Percentiles rank a stretch among this genome's conserved stretches.
Conservation (phyloP, 116 monocot genomes). For the Iris pallida region DNA sequence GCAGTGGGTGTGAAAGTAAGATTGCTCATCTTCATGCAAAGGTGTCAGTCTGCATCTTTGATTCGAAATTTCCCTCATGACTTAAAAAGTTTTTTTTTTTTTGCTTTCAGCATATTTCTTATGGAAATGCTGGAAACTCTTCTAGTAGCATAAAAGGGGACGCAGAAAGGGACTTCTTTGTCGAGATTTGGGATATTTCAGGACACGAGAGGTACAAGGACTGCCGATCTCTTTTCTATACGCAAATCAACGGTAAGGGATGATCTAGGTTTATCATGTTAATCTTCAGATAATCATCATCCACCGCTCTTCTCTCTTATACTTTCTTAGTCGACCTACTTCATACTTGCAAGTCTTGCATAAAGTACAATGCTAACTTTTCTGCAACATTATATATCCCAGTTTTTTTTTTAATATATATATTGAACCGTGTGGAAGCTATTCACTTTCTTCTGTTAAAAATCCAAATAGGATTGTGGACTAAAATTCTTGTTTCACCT, state of each 20-base stretch:
- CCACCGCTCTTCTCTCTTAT: too few relatives aligned
- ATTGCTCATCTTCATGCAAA: background rate
- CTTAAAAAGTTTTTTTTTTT: background rate
- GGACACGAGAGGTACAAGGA: conserved; percentile 96
- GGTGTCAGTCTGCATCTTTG: too few relatives aligned
- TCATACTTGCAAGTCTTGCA: too few relatives aligned
- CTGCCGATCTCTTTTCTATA: conserved; percentile 85
- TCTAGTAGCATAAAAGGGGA: conserved; percentile 80
- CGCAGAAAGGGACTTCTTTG: conserved; percentile 83
- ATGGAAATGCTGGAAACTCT: conserved; percentile 76
- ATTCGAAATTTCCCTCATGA: background rate
- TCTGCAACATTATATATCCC: too few relatives aligned
- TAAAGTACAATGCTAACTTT: too few relatives aligned
- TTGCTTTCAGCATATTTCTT: conserved; percentile 67
- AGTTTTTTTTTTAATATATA: too few relatives aligned
- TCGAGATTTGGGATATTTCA: conserved; percentile 95
- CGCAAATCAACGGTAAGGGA: conserved; percentile 82
- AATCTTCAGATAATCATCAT: too few relatives aligned
- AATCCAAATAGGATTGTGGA: too few relatives aligned
- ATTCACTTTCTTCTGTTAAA: too few relatives aligned
- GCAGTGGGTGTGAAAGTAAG: conserved; percentile 75
- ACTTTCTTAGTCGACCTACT: too few relatives aligned
- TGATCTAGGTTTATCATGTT: background rate
- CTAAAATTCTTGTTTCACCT: too few relatives aligned
- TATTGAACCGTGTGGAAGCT: too few relatives aligned